Percentiles rank a stretch among this genome's conserved stretches.
Evolutionary conservation across 176 grass and related monocot genomes (phyloP).

Genomic region (Phyllostachys edulis): DNA sequence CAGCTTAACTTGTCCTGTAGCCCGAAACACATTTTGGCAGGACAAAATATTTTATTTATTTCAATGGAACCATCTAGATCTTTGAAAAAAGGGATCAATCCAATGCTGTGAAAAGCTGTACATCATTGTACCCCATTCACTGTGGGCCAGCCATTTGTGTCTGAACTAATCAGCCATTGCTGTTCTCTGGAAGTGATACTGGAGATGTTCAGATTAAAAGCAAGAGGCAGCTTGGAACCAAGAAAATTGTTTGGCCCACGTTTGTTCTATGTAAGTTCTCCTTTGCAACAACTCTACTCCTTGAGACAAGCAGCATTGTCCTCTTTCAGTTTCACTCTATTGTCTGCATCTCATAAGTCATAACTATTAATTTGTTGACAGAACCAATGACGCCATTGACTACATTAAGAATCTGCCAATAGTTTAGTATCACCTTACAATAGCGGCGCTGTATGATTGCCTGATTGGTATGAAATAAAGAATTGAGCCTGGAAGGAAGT

Average conservation of each 20-base stretch:
- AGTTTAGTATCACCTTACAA: constrained; percentile 22
- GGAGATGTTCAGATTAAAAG: constrained; percentile 25
- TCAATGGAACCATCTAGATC: background rate
- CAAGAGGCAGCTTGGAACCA: constrained; percentile 21
- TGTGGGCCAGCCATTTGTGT: background rate
- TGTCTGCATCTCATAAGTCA: background rate
- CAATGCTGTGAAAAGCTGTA: constrained; percentile 1
- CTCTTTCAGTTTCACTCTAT: constrained; percentile 23
- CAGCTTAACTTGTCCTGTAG: constrained; percentile 14
- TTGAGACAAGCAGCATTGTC: constrained; percentile 5
- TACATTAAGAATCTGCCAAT: constrained; percentile 15
- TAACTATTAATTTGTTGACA: background rate
- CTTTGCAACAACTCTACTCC: constrained; percentile 30
- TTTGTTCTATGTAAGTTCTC: constrained; percentile 23
- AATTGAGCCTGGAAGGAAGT: constrained; percentile 19
- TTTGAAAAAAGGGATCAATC: background rate
- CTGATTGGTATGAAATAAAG: constrained; percentile 28
- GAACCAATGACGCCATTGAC: background rate
- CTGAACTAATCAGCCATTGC: background rate
- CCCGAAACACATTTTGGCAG: background rate
- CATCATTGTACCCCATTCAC: background rate
- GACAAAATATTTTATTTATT: constrained; percentile 9
- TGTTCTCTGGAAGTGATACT: background rate
- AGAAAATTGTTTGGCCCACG: background rate
- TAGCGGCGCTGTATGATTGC: constrained; percentile 10